Percentiles rank a stretch among this genome's conserved stretches.
Conservation (phyloP, 2,329 filamentous ascomycete genomes). For the Diplodia mutila region DNA sequence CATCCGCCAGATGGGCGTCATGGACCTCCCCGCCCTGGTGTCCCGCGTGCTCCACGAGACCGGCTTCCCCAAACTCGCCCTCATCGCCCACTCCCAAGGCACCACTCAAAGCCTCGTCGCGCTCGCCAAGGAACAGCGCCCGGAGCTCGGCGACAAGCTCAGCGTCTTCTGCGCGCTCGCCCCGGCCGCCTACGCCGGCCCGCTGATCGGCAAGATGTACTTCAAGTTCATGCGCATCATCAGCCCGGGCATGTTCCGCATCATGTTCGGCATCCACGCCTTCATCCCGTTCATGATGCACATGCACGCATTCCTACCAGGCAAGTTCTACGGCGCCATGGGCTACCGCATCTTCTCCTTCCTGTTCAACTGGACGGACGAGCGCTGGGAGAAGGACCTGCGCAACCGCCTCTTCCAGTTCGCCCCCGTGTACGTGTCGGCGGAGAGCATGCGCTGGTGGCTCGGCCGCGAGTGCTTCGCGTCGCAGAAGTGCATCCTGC, state of each 20-base stretch:
- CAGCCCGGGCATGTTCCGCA: constrained; percentile 72
- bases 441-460: constrained; percentile 96
- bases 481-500: constrained; percentile 82
- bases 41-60: constrained; percentile 82
- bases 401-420: constrained; percentile 88
- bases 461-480: constrained; percentile 84
- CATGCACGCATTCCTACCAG: constrained; percentile 70
- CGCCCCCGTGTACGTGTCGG: constrained; percentile 84
- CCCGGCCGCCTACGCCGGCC: constrained; percentile 87
- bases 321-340: constrained; percentile 73
- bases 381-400: constrained; percentile 79
- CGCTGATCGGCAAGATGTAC: constrained; percentile 82
- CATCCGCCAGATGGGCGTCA: constrained; percentile 80
- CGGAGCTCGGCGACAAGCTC: constrained; percentile 78
- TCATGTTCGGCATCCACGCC: constrained; percentile 87
- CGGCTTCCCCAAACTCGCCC: constrained; percentile 77
- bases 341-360: constrained; percentile 90
- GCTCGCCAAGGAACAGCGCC: constrained; percentile 85
- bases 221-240: constrained; percentile 90
- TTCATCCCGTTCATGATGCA: constrained; percentile 95
- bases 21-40: constrained; percentile 81
- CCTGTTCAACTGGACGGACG: constrained; percentile 85
- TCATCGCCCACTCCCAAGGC: constrained; percentile 88
- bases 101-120: constrained; percentile 88
- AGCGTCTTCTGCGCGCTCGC: constrained; percentile 90